Base-by-base conservation (phyloP, 169 alveolate species). In the Plasmodium adleri region DNA sequence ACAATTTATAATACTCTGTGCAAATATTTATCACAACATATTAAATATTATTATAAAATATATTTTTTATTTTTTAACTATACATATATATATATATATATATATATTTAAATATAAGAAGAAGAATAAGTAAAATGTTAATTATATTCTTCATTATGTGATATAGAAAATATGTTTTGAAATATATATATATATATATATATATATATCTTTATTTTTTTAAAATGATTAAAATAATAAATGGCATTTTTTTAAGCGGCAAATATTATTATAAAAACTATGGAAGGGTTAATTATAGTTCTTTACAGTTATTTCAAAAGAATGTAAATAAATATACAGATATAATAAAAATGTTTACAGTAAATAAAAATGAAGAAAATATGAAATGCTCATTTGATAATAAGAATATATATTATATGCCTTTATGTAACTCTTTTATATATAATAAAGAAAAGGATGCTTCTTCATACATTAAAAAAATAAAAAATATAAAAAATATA, bases 221-320 rank as follows among this genome's bases (percentile, higher is more conserved):
- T 56, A 78, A 78, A 59, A 78, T 78, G 89, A 9, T 78, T 50
- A 24, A 28, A 78, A 66, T 50, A 66, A 63, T 78, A 78, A 64
- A 56, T 52, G 20, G 54, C 22, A 13, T 78, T 78, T 59, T 76
- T 20, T 43, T 78, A 59, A 78, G 49, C 54, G 62, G 78, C 26
- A 67, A 78, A 78, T 49, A 64, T 39, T 64, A 70, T 66, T 64
- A 67, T 49, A 78, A 64, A 45, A n/a, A 39, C 7, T 39, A 78
- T 10, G 45, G 39, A 22, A 64, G 54, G 26, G 50, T n/a, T 7
- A 66, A 54, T 28, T 56, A 43, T 17, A 13, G 67, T 7, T 56
- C 62, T 15, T 17, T 45, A 66, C 75, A 39, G 26, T 67, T 78
- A 59, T 20, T 66, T 45, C 64, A 78, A 45, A 78, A 49, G 28